phyloP scores from a whole-genome alignment of 2,329 filamentous ascomycete genomes.

The Fusarium nodosum region DNA sequence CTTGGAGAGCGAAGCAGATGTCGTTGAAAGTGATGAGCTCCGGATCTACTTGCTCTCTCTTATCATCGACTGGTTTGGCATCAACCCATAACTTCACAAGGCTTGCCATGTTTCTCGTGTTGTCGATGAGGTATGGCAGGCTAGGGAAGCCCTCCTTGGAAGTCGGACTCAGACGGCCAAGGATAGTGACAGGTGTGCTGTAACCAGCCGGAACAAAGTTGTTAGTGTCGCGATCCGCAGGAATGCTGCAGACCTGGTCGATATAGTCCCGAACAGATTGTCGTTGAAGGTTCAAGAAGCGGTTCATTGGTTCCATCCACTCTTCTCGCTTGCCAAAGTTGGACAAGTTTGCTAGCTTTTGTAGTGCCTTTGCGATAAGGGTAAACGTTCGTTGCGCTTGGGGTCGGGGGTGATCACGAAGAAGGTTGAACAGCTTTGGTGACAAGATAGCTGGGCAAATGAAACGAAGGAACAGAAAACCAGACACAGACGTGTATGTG shows the following conservation, averaged over 20 bases:
- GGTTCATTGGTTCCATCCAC: conserved; percentile 99
- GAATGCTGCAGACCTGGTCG: conserved; percentile 86
- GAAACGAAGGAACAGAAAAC: conserved; percentile 93
- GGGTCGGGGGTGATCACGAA: conserved; percentile 84
- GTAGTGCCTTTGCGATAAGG: conserved; percentile 90
- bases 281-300: conserved; percentile 81
- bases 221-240: conserved; percentile 74
- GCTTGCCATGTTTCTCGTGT: conserved; percentile 85
- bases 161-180: conserved; percentile 82
- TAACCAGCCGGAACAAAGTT: conserved; percentile 83
- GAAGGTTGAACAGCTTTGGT: conserved; percentile 89
- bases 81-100: conserved; percentile 86
- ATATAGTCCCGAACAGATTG: conserved; percentile 88
- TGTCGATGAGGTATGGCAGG: conserved; percentile 92
- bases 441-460: conserved; percentile 97
- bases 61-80: conserved; percentile 58
- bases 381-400: conserved; percentile 90
- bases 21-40: conserved; percentile 68
- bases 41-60: conserved; percentile 56
- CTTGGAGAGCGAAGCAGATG: conserved; percentile 64
- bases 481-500: conserved; percentile 93
- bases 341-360: conserved; percentile 90
- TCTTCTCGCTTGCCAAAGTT: conserved; percentile 94
- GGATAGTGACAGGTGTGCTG: conserved; percentile 91
- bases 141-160: conserved; percentile 94